These are phyloP conservation scores for Verticillium longisporum DNA, from an alignment of 2,329 filamentous ascomycete species.

Conservation along the genomic window DNA sequence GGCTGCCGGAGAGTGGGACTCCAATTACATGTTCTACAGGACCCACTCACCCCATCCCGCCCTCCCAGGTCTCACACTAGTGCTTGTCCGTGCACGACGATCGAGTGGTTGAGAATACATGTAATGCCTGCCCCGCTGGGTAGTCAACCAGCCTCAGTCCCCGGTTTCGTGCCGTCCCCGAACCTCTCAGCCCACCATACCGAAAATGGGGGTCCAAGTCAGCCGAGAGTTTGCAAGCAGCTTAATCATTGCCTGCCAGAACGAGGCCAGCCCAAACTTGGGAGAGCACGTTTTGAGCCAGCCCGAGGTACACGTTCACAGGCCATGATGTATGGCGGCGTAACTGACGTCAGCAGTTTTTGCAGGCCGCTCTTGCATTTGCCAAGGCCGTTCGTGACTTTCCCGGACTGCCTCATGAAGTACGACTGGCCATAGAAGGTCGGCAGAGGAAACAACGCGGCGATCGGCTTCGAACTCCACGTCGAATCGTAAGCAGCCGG, in stretches of 20 bases:
- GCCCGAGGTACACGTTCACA: not conserved
- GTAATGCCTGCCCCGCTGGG: not conserved
- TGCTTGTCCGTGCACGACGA: not conserved
- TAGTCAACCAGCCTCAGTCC: not conserved
- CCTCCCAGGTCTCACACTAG: too few species aligned
- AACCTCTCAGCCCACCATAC: not conserved
- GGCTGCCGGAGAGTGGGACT: not conserved
- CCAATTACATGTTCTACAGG: not conserved
- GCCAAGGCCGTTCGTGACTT: not conserved
- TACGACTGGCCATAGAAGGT: not conserved
- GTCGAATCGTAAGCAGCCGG: not conserved
- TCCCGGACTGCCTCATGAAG: not conserved
- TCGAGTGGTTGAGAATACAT: not conserved
- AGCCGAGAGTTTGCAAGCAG: not conserved
- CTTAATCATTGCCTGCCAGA: not conserved
- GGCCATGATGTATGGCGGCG: not conserved
- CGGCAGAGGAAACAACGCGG: too few species aligned
- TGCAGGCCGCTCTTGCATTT: not conserved
- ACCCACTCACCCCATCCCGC: not conserved
- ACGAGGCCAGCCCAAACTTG: not conserved
- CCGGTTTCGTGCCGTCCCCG: not conserved
- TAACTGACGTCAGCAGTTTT: not conserved
- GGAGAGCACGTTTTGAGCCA: not conserved
- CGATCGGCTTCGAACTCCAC: not conserved
- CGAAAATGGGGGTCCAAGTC: not conserved